Evolutionary conservation across 306 rosid genomes (phyloP).

Genomic region (Glycine latifolia): DNA sequence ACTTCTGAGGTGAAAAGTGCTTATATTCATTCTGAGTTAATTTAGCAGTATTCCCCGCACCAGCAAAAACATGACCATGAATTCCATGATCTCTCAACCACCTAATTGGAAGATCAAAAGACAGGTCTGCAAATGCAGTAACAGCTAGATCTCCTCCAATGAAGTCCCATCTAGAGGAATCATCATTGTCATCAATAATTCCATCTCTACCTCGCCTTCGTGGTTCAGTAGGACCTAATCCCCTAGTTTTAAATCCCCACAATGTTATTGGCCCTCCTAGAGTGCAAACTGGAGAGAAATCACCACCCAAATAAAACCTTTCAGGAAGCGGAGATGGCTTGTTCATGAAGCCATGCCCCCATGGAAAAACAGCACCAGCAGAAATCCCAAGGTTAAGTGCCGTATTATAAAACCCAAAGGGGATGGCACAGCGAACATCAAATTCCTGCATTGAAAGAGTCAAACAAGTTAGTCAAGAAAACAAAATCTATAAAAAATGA

Average conservation of each 20-base stretch:
- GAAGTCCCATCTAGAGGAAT: constrained; percentile 67
- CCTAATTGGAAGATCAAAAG: constrained; percentile 85
- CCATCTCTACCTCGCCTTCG: constrained; percentile 63
- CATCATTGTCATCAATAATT: constrained; percentile 55
- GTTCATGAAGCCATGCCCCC: constrained; percentile 84
- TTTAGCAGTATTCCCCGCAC: constrained; percentile 88
- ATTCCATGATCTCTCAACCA: constrained; percentile 92
- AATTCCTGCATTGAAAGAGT: constrained; percentile 69
- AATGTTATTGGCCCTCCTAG: constrained; percentile 85
- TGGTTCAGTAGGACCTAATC: constrained; percentile 88
- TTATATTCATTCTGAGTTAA: constrained; percentile 80
- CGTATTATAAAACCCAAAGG: constrained; percentile 82
- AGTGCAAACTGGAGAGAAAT: constrained; percentile 92
- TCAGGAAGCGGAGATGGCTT: constrained; percentile 92
- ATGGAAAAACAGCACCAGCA: constrained; percentile 81
- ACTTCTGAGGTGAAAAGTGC: constrained; percentile 67
- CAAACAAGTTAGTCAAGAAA: constrained; percentile 42
- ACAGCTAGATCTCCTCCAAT: constrained; percentile 98
- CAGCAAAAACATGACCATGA: constrained; percentile 94
- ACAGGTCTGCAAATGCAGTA: constrained; percentile 91
- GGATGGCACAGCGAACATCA: constrained; percentile 87
- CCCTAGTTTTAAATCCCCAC: constrained; percentile 93
- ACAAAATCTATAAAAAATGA: background rate
- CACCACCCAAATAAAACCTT: constrained; percentile 95
- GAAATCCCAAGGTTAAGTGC: constrained; percentile 93